Evolutionary conservation across 2,329 filamentous ascomycete genomes (phyloP), one percentile per base, ranked within the genome.

Genomic region (Cytospora piceae): DNA sequence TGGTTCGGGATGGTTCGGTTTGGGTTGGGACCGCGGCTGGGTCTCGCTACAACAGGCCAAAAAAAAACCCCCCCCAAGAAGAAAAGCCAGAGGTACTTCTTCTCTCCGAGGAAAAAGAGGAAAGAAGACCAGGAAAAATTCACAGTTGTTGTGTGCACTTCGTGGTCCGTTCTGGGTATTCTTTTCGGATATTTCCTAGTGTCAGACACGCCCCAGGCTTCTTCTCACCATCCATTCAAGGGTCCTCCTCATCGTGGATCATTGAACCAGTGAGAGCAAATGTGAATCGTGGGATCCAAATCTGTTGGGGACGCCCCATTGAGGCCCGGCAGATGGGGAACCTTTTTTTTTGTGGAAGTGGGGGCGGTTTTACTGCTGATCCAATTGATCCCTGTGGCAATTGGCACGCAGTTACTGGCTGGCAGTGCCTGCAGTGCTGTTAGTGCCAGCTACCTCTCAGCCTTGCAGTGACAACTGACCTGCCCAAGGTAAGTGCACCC

Each of bases 251-350:
- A 59, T 9, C 24, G 24, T 54, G 49, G 37, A 34, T 20, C n/a
- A n/a, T n/a, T n/a, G n/a, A n/a, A n/a, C n/a, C 14, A 42, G 52
- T 49, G 32, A 31, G 54, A 42, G 32, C 34, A 59, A 15, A 59
- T 67, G 46, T 24, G 46, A 49, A 49, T 49, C 46, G 46, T 49
- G 46, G 46, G 46, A 49, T 49, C n/a, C 46, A 49, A 49, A 49
- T 67, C 63, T 67, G 66, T 67, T 67, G 66, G 66, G 66, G 66
- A 67, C 55, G 46, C 53, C 58, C 65, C 66, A 63, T 37, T 37
- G 34, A 37, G 34, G 53, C 17, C 42, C 46, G 66, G 54, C 58
- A 58, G 58, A 65, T 67, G 65, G 61, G 49, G 55, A 37, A 24
- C 8, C n/a, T 4, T 24, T 24, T 49, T 49, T 46, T 46, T 22